Percentiles rank a stretch among this genome's conserved stretches.
Conservation (phyloP, 2,329 filamentous ascomycete species). For the Exophiala oligosperma region DNA sequence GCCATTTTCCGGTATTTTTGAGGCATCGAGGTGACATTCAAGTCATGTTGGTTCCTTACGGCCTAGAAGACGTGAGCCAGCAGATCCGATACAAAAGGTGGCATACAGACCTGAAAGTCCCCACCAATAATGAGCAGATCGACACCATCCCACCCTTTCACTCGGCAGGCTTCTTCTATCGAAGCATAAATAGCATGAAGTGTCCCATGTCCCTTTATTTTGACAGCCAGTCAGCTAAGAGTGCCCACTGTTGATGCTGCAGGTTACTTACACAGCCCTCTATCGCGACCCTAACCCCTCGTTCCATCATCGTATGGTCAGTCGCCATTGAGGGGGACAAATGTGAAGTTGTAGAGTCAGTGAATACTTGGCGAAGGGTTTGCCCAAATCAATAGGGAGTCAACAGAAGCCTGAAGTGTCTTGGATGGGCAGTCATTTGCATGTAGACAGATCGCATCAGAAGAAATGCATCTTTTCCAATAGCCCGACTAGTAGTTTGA, state of each 20-base stretch:
- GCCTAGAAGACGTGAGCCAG: conserved; percentile 54
- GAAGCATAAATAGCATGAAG: conserved; percentile 89
- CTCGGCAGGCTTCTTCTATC: conserved; percentile 66
- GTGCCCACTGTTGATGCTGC: neutral
- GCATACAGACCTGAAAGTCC: conserved; percentile 74
- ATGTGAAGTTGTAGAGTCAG: neutral
- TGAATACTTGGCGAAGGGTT: neutral
- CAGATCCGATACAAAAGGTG: conserved; percentile 4
- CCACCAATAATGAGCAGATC: conserved; percentile 94
- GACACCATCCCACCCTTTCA: conserved; percentile 75
- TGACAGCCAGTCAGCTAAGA: conserved; percentile 10
- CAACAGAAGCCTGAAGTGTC: neutral
- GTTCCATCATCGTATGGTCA: neutral
- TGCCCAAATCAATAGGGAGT: neutral
- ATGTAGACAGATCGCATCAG: too few relatives aligned
- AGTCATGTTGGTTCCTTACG: conserved; percentile 81
- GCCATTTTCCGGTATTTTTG: conserved; percentile 83
- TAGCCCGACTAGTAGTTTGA: too few relatives aligned
- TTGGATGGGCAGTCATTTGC: too few relatives aligned
- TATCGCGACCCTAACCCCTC: conserved; percentile 68
- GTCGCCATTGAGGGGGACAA: neutral
- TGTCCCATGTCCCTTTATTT: conserved; percentile 76
- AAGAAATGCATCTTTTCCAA: too few relatives aligned
- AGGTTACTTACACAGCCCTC: conserved; percentile 76
- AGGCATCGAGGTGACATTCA: conserved; percentile 87